Conservation (phyloP, 768 basidiomycete genomes). For the Dentipellis fragilis region DNA sequence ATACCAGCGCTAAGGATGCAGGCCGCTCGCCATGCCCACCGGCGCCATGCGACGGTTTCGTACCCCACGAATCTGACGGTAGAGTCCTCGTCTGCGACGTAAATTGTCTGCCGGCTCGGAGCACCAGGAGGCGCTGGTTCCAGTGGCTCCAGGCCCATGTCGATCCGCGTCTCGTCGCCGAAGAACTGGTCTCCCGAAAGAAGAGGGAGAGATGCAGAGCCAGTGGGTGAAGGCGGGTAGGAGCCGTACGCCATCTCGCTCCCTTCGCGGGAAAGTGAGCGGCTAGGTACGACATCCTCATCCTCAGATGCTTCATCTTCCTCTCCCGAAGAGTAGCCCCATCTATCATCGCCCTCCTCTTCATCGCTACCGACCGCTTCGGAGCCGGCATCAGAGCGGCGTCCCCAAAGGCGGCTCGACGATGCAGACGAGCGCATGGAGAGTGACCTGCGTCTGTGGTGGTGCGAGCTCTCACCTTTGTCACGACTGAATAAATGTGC, state of each 20-base stretch:
- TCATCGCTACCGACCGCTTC: conserved; percentile 48
- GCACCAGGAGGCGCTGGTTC: conserved; percentile 73
- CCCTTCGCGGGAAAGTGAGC: conserved; percentile 22
- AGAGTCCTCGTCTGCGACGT: conserved; percentile 83
- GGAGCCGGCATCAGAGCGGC: conserved; percentile 47
- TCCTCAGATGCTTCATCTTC: conserved; percentile 45
- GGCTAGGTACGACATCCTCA: conserved; percentile 25
- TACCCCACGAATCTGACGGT: conserved; percentile 85
- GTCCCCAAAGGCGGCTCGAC: conserved; percentile 36
- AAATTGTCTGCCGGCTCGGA: conserved; percentile 77
- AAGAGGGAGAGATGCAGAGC: conserved; percentile 49
- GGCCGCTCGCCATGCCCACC: conserved; percentile 58
- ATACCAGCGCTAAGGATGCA: conserved; percentile 64
- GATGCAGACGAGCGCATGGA: conserved; percentile 50
- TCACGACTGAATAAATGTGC: conserved; percentile 50
- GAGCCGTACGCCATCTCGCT: conserved; percentile 68
- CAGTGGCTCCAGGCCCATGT: conserved; percentile 56
- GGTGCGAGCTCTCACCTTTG: conserved; percentile 18
- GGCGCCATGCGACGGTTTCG: conserved; percentile 52
- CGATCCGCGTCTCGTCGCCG: conserved; percentile 74
- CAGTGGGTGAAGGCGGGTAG: conserved; percentile 49
- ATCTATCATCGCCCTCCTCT: conserved; percentile 59
- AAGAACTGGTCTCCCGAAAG: conserved; percentile 72
- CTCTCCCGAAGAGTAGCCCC: conserved; percentile 89
- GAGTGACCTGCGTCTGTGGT: conserved; percentile 37